Conservation (phyloP, 805 yeast species). For the Martiniozyma abietophila region DNA sequence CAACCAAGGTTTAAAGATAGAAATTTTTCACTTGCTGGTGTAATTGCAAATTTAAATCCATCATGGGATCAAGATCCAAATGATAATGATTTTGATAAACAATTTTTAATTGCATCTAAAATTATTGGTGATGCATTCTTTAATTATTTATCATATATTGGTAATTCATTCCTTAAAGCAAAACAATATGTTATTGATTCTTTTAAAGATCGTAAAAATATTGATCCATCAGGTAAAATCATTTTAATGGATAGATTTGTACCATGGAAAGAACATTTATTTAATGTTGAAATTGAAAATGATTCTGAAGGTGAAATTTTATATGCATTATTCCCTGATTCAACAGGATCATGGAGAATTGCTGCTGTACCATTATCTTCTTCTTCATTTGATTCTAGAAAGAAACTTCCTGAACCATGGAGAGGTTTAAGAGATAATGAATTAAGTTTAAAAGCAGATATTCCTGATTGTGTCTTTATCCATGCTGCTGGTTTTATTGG, state of each 20-base stretch:
- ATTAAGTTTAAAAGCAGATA: constrained; percentile 64
- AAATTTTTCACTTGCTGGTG: constrained; percentile 66
- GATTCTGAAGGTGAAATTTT: constrained; percentile 46
- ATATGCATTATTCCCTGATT: constrained; percentile 75
- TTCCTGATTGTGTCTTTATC: constrained; percentile 79
- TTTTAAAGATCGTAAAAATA: constrained; percentile 46
- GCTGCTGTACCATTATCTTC: constrained; percentile 84
- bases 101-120: constrained; percentile 61
- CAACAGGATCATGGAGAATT: constrained; percentile 69
- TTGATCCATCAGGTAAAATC: constrained; percentile 64
- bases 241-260: constrained; percentile 66
- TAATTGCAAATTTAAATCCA: constrained; percentile 78
- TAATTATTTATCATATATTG: constrained; percentile 57
- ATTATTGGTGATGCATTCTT: constrained; percentile 79
- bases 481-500: constrained; percentile 98
- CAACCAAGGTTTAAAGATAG: constrained; percentile 61
- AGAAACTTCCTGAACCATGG: constrained; percentile 83
- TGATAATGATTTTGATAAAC: constrained; percentile 56
- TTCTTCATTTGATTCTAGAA: constrained; percentile 74
- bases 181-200: constrained; percentile 68
- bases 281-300: constrained; percentile 55
- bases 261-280: constrained; percentile 95
- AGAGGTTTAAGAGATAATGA: constrained; percentile 93
- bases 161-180: constrained; percentile 89
- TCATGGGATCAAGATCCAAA: constrained; percentile 65